Percentiles rank a stretch among this genome's conserved stretches.
Evolutionary conservation across 2,329 filamentous ascomycete species (phyloP).

Genomic region (Aureobasidium subglaciale): DNA sequence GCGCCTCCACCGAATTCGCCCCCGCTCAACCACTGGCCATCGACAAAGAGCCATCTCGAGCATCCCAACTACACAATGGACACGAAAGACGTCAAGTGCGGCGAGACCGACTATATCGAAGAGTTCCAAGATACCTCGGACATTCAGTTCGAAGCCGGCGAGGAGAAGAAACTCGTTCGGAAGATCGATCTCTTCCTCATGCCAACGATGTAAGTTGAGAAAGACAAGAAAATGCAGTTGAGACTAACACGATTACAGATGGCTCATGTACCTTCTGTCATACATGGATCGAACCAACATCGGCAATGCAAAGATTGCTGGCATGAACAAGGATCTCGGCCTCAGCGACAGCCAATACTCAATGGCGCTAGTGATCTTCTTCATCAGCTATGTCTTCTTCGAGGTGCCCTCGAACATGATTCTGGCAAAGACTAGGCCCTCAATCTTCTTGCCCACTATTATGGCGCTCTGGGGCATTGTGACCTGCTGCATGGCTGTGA

Average conservation of each 20-base stretch:
- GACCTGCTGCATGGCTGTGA: slow-evolving; percentile 45
- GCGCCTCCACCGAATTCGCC: no score
- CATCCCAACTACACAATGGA: neutral
- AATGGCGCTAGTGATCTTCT: slow-evolving; percentile 47
- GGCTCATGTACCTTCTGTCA: slow-evolving; percentile 41
- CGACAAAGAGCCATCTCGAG: no score
- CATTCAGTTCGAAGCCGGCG: neutral
- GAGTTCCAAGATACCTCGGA: neutral
- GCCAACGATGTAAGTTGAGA: no score
- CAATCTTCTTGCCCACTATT: slow-evolving; percentile 44
- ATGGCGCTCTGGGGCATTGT: slow-evolving; percentile 49
- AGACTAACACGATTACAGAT: no score
- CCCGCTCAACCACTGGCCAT: no score
- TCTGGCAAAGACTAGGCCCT: slow-evolving; percentile 43
- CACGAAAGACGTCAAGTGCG: neutral
- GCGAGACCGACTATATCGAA: neutral
- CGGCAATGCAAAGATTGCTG: slow-evolving; percentile 46
- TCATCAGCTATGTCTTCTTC: slow-evolving; percentile 45
- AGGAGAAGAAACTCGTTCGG: slow-evolving; percentile 35
- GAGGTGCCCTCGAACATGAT: slow-evolving; percentile 50
- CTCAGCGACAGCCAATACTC: slow-evolving; percentile 42
- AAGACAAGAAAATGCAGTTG: no score
- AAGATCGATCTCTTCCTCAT: slow-evolving; percentile 43
- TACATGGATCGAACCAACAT: slow-evolving; percentile 34
- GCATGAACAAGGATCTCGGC: slow-evolving; percentile 40